These are phyloP conservation scores for Metschnikowia cerradonensis DNA, from an alignment of 805 yeast genomes.

Conservation along the genomic window DNA sequence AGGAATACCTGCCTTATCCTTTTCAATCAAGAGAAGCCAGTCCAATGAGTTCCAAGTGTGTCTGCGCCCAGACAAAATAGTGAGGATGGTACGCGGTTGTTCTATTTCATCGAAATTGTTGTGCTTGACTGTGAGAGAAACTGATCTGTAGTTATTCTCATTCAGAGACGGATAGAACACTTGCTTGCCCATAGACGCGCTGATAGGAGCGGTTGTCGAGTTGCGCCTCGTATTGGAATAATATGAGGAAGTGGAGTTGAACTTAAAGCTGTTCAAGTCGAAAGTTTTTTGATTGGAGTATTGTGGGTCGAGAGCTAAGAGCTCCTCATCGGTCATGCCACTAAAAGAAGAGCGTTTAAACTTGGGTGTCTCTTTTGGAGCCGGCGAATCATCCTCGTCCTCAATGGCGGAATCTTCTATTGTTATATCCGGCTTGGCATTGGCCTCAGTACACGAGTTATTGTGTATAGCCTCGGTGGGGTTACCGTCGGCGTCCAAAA, in stretches of 20 bases:
- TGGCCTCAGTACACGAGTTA: not conserved
- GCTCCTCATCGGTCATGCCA: slow-evolving; percentile 52
- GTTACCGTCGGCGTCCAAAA: not conserved
- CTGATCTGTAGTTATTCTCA: slow-evolving; percentile 41
- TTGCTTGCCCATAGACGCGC: slow-evolving; percentile 8
- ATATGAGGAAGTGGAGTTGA: slow-evolving; percentile 31
- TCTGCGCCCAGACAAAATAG: slow-evolving; percentile 37
- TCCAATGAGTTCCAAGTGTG: slow-evolving; percentile 44
- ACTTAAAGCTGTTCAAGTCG: slow-evolving; percentile 42
- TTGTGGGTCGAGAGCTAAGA: slow-evolving; percentile 52
- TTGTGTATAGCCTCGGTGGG: not conserved
- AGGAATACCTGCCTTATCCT: slow-evolving; percentile 5
- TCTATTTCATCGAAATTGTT: slow-evolving; percentile 25
- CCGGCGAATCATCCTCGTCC: slow-evolving; percentile 5
- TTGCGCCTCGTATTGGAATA: slow-evolving; percentile 10
- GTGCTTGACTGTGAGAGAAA: slow-evolving; percentile 44
- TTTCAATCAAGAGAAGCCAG: slow-evolving; percentile 29
- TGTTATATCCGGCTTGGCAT: not conserved
- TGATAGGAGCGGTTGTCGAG: slow-evolving; percentile 6
- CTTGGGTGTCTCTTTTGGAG: slow-evolving; percentile 4
- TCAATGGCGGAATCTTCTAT: not conserved
- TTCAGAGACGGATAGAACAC: slow-evolving; percentile 28
- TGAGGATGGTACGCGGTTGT: slow-evolving; percentile 29
- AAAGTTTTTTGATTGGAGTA: slow-evolving; percentile 37
- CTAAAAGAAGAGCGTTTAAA: slow-evolving; percentile 43